Evolutionary conservation across 73 alveolate genomes (phyloP), one percentile per base, ranked within the genome.

Genomic region (Blepharisma japonicum): DNA sequence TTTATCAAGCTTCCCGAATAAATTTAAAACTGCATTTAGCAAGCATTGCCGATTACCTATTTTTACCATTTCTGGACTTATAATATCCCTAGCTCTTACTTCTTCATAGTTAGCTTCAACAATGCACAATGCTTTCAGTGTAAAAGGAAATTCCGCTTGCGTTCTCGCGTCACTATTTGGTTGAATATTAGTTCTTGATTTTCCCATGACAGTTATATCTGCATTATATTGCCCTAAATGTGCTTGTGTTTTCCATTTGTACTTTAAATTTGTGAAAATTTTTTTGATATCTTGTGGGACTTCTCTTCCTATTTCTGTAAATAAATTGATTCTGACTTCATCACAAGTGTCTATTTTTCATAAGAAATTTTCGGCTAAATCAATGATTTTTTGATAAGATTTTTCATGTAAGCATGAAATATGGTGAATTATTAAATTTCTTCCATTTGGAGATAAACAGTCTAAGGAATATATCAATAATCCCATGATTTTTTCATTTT

Each of bases 341-440:
- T 61, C 74, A 61, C 74, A 61, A 11, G 74, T n/a, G 74, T 61
- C 74, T n/a, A 61, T 25, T 61, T 61, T 61, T 39, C 74, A 61
- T 25, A 61, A 20, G 23, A 14, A 39, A 8, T 61, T 11, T 2
- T 4, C 23, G 14, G 74, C 74, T 18, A 39, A 61, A 8, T 61
- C 74, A 39, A 61, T 61, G 14, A 61, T 61, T 1, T n/a, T 39
- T 9, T n/a, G 74, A 61, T 14, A 25, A 9, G 74, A n/a, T 25
- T 25, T n/a, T 39, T 39, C 14, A 5, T 61, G 23, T 2, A 61
- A 25, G 11, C 47, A 61, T 18, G 74, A 61, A 11, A 61, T 18
- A 5, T 61, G 74, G 23, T 61, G 74, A 25, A 61, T 39, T 18
- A 61, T 61, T 14, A 61, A 14, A 14, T 61, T 61, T 61, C 74